These are phyloP conservation scores for Boletus pseudopeckii DNA, from an alignment of 768 basidiomycete genomes.

Conservation along the genomic window DNA sequence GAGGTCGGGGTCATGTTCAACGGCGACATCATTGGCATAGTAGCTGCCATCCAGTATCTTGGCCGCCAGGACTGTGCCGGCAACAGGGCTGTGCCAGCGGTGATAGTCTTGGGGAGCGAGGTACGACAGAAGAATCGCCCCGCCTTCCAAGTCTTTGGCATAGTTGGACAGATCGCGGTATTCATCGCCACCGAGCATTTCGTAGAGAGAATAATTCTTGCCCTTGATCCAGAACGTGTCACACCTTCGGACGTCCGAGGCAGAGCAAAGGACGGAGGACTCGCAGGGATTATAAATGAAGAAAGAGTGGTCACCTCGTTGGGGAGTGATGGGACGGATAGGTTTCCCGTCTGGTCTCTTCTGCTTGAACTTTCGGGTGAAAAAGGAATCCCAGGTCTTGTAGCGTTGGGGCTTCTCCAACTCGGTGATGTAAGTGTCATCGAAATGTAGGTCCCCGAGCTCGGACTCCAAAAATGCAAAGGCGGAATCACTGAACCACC, in stretches of 20 bases:
- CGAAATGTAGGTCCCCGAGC: neutral
- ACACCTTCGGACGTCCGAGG: slow-evolving; percentile 34
- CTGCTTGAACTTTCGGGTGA: slow-evolving; percentile 42
- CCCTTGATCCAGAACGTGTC: slow-evolving; percentile 60
- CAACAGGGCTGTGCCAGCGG: slow-evolving; percentile 58
- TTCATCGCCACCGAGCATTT: slow-evolving; percentile 41
- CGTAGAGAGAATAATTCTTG: slow-evolving; percentile 53
- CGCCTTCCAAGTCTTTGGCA: no score
- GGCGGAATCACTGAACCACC: no score
- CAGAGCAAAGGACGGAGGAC: slow-evolving; percentile 38
- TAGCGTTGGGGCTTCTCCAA: neutral
- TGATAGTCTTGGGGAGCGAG: slow-evolving; percentile 52
- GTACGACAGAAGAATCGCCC: neutral
- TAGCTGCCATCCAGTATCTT: slow-evolving; percentile 28
- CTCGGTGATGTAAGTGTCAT: neutral
- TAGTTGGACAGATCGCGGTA: no score
- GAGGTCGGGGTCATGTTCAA: neutral
- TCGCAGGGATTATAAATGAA: slow-evolving; percentile 17
- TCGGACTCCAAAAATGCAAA: neutral
- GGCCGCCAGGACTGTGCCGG: slow-evolving; percentile 36
- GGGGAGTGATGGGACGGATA: no score
- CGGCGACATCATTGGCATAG: slow-evolving; percentile 9
- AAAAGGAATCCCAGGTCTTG: slow-evolving; percentile 50
- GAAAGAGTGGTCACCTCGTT: no score
- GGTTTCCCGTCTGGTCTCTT: no score